Percentiles rank a stretch among this genome's conserved stretches.
Evolutionary conservation across 495 filamentous ascomycete genomes (phyloP).

Genomic region (Daldinia concentrica): DNA sequence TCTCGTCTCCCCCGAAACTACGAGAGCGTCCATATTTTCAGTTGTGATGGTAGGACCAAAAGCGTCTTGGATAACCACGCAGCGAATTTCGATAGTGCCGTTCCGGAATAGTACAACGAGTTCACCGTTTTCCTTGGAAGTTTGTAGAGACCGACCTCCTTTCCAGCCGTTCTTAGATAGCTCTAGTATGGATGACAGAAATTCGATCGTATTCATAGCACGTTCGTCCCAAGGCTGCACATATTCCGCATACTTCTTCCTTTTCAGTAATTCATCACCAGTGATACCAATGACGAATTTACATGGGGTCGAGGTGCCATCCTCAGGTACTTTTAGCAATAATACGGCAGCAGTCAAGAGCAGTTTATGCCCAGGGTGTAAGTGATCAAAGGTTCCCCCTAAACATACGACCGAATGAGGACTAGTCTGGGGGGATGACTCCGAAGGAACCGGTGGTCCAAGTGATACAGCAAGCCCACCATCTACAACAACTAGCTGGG

Average conservation of each 20-base stretch:
- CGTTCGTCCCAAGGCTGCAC: slow-evolving; percentile 82
- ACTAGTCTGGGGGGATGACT: slow-evolving; percentile 35
- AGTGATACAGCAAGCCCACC: slow-evolving; percentile 58
- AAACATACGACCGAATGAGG: slow-evolving; percentile 69
- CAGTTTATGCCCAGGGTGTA: slow-evolving; percentile 95
- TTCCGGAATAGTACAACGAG: slow-evolving; percentile 54
- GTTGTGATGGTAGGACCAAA: slow-evolving; percentile 94
- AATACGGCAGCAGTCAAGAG: slow-evolving; percentile 86
- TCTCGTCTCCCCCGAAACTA: slow-evolving; percentile 90
- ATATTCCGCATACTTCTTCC: slow-evolving; percentile 85
- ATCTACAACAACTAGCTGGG: slow-evolving; percentile 55
- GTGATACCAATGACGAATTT: slow-evolving; percentile 86
- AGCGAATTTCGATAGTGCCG: slow-evolving; percentile 65
- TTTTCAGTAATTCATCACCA: slow-evolving; percentile 81
- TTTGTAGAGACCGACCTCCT: slow-evolving; percentile 20
- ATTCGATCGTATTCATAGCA: slow-evolving; percentile 70
- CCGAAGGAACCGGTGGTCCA: slow-evolving; percentile 4
- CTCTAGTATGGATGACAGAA: slow-evolving; percentile 76
- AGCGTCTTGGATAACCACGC: slow-evolving; percentile 85
- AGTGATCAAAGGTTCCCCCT: slow-evolving; percentile 95
- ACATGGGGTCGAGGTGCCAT: slow-evolving; percentile 47
- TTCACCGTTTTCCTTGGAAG: slow-evolving; percentile 49
- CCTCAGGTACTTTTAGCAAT: slow-evolving; percentile 65
- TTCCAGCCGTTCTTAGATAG: slow-evolving; percentile 54
- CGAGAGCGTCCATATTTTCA: slow-evolving; percentile 77